Evolutionary conservation across 1,284 basidiomycete species (phyloP).

Genomic region (Irpex sp.): DNA sequence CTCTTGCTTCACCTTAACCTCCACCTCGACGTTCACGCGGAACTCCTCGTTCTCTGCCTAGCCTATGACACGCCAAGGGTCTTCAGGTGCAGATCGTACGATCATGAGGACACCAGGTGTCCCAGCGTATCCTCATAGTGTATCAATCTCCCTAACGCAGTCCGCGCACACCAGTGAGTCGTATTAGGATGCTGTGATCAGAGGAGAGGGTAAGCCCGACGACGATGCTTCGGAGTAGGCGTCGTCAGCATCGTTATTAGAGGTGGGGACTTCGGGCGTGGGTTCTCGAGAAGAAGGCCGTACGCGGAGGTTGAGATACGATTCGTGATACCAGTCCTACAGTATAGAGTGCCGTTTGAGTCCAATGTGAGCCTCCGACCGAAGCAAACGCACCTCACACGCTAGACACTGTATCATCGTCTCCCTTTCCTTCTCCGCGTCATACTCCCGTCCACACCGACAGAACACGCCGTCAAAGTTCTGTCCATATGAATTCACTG

Average conservation of each 20-base stretch:
- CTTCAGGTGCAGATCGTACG: constrained; percentile 40
- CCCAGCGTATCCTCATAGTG: constrained; percentile 60
- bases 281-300: constrained; percentile 47
- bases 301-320: constrained; percentile 73
- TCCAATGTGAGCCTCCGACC: not conserved
- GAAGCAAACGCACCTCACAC: constrained; percentile 60
- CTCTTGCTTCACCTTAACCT: constrained; percentile 6
- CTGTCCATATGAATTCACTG: constrained; percentile 55
- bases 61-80: constrained; percentile 50
- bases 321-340: constrained; percentile 86
- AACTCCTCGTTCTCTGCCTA: constrained; percentile 18
- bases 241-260: constrained; percentile 40
- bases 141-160: constrained; percentile 54
- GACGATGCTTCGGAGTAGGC: constrained; percentile 58
- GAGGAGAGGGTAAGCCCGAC: constrained; percentile 58
- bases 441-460: constrained; percentile 65
- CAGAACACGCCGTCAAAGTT: constrained; percentile 72
- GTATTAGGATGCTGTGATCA: constrained; percentile 64
- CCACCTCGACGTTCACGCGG: constrained; percentile 15
- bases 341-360: not conserved
- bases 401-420: constrained; percentile 83
- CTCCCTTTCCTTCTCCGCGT: constrained; percentile 66
- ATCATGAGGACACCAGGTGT: constrained; percentile 63
- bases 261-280: constrained; percentile 31
- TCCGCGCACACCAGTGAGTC: constrained; percentile 66